A percentile compares a stretch with the other conserved stretches of the same genome.
phyloP scores from a whole-genome alignment of 2,329 filamentous ascomycete genomes.

The Pyricularia sp. region DNA sequence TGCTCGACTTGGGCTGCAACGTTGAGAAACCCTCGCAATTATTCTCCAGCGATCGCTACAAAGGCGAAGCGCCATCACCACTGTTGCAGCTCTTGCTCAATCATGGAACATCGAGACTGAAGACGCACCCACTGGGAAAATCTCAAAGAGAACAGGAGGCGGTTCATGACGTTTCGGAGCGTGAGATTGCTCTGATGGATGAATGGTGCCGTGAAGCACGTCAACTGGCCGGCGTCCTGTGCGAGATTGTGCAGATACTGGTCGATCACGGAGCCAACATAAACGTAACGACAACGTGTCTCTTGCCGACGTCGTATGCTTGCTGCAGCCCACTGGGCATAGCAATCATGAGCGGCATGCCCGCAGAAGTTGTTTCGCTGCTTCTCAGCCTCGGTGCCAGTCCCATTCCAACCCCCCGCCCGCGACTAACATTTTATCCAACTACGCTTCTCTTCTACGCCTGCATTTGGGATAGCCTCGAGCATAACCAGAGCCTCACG shows the following conservation, averaged over 20 bases:
- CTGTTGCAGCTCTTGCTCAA: neutral
- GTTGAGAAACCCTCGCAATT: neutral
- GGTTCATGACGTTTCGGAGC: neutral
- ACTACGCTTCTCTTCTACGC: neutral
- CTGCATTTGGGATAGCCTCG: neutral
- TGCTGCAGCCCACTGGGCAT: neutral
- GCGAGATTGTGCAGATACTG: neutral
- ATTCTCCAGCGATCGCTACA: neutral
- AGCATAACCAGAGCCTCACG: neutral
- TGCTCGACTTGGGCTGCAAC: neutral
- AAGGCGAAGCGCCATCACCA: neutral
- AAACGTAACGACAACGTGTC: neutral
- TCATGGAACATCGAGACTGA: neutral
- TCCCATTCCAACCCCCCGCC: neutral
- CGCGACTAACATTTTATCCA: too few species aligned
- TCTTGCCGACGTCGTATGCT: neutral
- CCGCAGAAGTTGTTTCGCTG: neutral
- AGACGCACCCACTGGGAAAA: neutral
- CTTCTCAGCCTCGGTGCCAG: neutral
- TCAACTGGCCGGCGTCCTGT: neutral
- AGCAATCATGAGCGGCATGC: neutral
- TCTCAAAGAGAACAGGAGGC: neutral
- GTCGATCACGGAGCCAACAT: neutral
- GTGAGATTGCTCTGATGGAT: neutral
- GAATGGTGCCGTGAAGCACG: neutral